Percentiles rank a stretch among this genome's conserved stretches.
phyloP scores from a whole-genome alignment of 106 monocot genomes.

The Dactylorhiza incarnata region DNA sequence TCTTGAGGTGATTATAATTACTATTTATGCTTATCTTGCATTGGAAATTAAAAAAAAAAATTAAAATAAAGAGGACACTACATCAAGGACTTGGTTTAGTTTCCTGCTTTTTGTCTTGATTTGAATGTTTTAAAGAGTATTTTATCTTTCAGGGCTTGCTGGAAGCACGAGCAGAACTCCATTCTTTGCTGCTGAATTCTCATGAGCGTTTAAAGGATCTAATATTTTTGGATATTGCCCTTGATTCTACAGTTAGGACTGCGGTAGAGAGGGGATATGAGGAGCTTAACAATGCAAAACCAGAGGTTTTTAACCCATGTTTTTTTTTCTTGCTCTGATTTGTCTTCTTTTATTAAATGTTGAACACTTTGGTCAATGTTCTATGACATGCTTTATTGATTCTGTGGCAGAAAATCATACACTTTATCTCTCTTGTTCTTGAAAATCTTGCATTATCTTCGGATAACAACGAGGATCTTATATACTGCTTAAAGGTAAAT shows the following conservation, averaged over 20 bases:
- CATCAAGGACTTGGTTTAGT: not conserved
- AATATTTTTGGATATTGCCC: slow-evolving; percentile 89
- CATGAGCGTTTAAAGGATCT: slow-evolving; percentile 88
- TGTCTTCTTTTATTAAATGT: not conserved
- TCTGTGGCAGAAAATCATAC: slow-evolving; percentile 83
- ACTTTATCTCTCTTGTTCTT: slow-evolving; percentile 78
- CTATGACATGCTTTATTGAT: slow-evolving; percentile 9
- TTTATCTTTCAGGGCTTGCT: slow-evolving; percentile 56
- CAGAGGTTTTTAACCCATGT: slow-evolving; percentile 42
- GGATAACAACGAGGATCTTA: slow-evolving; percentile 82
- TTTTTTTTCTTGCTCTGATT: not conserved
- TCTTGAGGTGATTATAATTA: slow-evolving; percentile 53
- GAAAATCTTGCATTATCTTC: slow-evolving; percentile 95
- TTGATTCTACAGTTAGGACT: slow-evolving; percentile 93
- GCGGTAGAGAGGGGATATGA: slow-evolving; percentile 85
- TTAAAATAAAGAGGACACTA: not conserved
- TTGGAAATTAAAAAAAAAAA: not conserved
- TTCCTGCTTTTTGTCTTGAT: not conserved
- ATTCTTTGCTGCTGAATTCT: slow-evolving; percentile 49
- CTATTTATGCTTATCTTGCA: not conserved
- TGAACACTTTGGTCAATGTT: not conserved
- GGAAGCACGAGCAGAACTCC: slow-evolving; percentile 79
- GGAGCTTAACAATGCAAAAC: slow-evolving; percentile 65
- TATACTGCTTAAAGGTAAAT: slow-evolving; percentile 93
- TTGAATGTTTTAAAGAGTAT: slow-evolving; percentile 1